These are phyloP conservation scores for Syzygium syzygioides DNA, from an alignment of 441 rosid genomes.

Conservation along the genomic window DNA sequence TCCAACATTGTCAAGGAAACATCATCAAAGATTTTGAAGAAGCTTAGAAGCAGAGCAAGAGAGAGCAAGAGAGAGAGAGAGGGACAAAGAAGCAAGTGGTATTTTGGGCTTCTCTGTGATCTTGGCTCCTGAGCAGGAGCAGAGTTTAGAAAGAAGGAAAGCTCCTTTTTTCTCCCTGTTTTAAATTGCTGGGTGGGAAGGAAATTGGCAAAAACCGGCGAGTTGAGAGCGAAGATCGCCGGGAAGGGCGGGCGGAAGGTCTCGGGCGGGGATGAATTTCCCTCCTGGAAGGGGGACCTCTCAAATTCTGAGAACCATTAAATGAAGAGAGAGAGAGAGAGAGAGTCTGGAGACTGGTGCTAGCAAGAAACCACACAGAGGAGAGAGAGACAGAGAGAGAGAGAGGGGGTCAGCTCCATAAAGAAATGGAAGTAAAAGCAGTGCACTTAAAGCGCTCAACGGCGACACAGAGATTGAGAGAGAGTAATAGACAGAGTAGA, in stretches of 20 bases:
- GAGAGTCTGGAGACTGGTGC: not conserved
- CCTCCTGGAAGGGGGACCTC: not conserved
- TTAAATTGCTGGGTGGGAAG: not conserved
- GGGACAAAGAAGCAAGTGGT: not conserved
- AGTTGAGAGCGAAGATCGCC: not conserved
- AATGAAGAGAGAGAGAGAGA: not conserved
- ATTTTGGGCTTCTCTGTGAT: not conserved
- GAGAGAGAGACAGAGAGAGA: not conserved
- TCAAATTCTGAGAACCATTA: not conserved
- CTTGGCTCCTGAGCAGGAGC: not conserved
- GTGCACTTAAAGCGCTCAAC: not conserved
- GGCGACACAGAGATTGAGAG: not conserved
- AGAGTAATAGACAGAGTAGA: not conserved
- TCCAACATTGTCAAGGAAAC: not conserved
- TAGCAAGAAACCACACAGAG: not conserved
- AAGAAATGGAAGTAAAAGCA: not conserved
- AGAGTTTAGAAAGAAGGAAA: not conserved
- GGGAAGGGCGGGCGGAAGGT: not conserved
- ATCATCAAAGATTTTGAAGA: not conserved
- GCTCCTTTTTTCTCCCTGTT: not conserved
- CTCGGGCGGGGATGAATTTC: not conserved
- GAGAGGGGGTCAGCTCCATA: not conserved
- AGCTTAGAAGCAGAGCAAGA: not conserved
- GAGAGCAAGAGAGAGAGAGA: not conserved
- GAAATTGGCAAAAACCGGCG: not conserved